These are phyloP conservation scores for Gossypium lobatum DNA, from an alignment of 441 rosid genomes.

Conservation along the genomic window DNA sequence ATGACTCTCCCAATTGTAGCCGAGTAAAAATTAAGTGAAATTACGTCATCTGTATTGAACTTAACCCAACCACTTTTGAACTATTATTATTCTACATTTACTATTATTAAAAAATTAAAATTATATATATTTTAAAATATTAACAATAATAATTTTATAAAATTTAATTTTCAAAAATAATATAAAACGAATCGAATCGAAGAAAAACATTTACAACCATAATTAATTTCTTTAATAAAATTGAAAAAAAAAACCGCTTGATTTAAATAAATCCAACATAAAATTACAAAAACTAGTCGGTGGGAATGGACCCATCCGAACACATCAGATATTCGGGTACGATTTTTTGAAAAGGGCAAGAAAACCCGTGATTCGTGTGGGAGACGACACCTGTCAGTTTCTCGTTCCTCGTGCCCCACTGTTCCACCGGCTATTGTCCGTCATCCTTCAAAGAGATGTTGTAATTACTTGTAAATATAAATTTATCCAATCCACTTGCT, in stretches of 20 bases:
- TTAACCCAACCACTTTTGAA: no score
- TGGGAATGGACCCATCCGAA: background rate
- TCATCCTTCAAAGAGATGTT: background rate
- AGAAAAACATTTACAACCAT: no score
- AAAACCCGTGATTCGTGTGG: constrained; percentile 21
- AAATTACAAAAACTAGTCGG: background rate
- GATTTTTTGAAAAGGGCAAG: background rate
- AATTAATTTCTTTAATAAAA: no score
- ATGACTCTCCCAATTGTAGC: rapidly evolving
- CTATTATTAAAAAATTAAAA: no score
- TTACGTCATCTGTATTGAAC: rapidly evolving
- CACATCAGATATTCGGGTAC: background rate
- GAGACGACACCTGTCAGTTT: background rate
- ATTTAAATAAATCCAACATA: background rate
- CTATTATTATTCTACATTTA: no score
- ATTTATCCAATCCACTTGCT: background rate
- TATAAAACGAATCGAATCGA: no score
- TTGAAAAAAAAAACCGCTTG: no score
- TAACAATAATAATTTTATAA: no score
- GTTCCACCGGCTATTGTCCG: constrained; percentile 1
- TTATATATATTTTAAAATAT: no score
- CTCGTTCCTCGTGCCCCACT: background rate
- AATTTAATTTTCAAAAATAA: no score
- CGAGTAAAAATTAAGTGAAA: no score
- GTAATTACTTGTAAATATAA: no score